Base-by-base conservation (phyloP, 2,329 filamentous ascomycete species). In the Diaporthe vexans region DNA sequence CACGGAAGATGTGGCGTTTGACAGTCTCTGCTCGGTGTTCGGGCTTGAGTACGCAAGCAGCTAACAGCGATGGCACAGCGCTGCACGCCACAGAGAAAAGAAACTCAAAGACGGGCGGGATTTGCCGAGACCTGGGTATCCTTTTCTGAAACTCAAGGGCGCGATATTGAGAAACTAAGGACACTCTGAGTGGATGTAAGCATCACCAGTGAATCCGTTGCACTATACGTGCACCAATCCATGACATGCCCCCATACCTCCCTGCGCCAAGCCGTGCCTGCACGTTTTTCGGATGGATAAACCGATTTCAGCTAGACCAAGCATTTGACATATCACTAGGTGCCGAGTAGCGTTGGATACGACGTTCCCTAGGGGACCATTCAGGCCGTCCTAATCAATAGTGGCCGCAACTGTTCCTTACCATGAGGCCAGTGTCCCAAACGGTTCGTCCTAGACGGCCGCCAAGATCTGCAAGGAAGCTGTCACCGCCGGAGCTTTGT, bases 201-300 rank as follows among this genome's bases (percentile, higher is more conserved):
- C 17, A 4, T 10, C 29, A 10, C 29, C 35, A 13, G 21, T 9
- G 4, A 10, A 46, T 15, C 9, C 10, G 4, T 10, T 24, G 10
- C n/a, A 52, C n/a, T n/a, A 24, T 26, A 19, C 59, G 43, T 65
- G 26, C 5, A 67, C 40, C n/a, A 7, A 61, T 17, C 13, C n/a
- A 26, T 43, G 8, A 3, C n/a, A 19, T 26, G 8, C 2, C 37
- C 37, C 21, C 46, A 17, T 52, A 6, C 21, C 29, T 51, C 63
- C 29, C 29, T 24, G 43, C 63, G 63, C 63, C 46, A 67, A 67
- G 63, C 29, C 46, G 26, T 67, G 46, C 46, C 61, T 52, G 58
- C 58, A 61, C 57, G 29, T 61, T 26, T n/a, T 52, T 67, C 61
- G 46, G 46, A 24, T 37, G 21, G 13, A 19, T 37, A 15, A 29